Percentiles rank a stretch among this genome's conserved stretches.
Conservation (phyloP, 2,329 filamentous ascomycete species). For the Penicillium sp. region DNA sequence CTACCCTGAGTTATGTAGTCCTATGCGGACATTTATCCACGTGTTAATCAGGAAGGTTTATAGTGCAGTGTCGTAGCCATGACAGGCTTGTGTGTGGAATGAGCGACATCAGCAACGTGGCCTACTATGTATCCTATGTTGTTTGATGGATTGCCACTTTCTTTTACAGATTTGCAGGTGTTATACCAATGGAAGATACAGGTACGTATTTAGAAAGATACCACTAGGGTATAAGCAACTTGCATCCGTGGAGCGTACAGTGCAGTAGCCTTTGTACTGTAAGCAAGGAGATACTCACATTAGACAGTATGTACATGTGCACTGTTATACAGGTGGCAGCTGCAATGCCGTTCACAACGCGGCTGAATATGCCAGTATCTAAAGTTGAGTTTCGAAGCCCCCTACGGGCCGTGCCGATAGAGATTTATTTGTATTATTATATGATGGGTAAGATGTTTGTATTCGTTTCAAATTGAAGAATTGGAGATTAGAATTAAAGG, state of each 20-base stretch:
- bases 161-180: not conserved
- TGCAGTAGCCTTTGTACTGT: not conserved
- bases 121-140: not conserved
- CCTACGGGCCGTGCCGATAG: slow-evolving; percentile 8
- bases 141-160: not conserved
- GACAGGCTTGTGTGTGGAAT: not conserved
- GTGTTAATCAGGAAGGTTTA: not conserved
- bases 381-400: not conserved
- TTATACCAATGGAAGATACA: not conserved
- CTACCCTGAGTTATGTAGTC: not conserved
- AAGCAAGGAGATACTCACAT: not conserved
- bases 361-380: not conserved
- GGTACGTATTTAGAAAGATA: not conserved
- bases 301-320: not conserved
- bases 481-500: not conserved
- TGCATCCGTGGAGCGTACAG: not conserved
- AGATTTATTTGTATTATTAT: not conserved
- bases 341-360: slow-evolving; percentile 14
- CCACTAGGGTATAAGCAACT: not conserved
- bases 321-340: slow-evolving; percentile 9
- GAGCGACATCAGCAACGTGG: not conserved
- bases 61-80: not conserved
- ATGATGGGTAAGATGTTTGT: not conserved
- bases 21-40: not conserved
- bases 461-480: not conserved